phyloP scores from a whole-genome alignment of 805 yeast species.

The Starmerella apis region DNA sequence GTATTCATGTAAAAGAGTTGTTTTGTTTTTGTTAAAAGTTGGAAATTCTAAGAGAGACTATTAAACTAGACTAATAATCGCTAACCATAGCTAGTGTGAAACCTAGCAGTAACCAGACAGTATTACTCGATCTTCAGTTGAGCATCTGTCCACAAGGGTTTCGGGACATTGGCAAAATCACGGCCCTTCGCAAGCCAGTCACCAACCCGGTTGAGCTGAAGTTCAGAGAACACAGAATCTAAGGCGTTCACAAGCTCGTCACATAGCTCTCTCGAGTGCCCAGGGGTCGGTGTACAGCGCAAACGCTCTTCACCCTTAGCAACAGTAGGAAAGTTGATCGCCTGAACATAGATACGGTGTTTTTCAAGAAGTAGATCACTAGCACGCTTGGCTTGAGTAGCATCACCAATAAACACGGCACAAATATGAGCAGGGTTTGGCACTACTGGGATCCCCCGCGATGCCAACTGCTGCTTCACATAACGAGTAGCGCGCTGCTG shows the following conservation, averaged over 20 bases:
- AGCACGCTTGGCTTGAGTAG: slow-evolving; percentile 82
- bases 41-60: too few relatives aligned
- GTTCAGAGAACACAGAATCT: slow-evolving; percentile 66
- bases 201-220: slow-evolving; percentile 59
- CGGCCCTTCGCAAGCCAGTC: slow-evolving; percentile 69
- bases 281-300: slow-evolving; percentile 98
- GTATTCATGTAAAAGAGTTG: too few relatives aligned
- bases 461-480: slow-evolving; percentile 60
- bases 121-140: slow-evolving; percentile 36
- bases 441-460: slow-evolving; percentile 81
- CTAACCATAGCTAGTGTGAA: too few relatives aligned
- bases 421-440: slow-evolving; percentile 98
- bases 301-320: slow-evolving; percentile 91
- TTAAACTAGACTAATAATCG: too few relatives aligned
- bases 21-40: neutral
- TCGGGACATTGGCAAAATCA: slow-evolving; percentile 29
- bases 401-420: slow-evolving; percentile 90
- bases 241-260: slow-evolving; percentile 69
- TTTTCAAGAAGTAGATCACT: slow-evolving; percentile 78
- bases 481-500: slow-evolving; percentile 82
- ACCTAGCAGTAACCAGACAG: too few relatives aligned
- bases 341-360: slow-evolving; percentile 89
- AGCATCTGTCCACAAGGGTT: slow-evolving; percentile 79
- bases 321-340: slow-evolving; percentile 97
- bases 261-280: slow-evolving; percentile 68